Evolutionary conservation across 441 rosid species (phyloP).

Genomic region (Gossypium aridum): DNA sequence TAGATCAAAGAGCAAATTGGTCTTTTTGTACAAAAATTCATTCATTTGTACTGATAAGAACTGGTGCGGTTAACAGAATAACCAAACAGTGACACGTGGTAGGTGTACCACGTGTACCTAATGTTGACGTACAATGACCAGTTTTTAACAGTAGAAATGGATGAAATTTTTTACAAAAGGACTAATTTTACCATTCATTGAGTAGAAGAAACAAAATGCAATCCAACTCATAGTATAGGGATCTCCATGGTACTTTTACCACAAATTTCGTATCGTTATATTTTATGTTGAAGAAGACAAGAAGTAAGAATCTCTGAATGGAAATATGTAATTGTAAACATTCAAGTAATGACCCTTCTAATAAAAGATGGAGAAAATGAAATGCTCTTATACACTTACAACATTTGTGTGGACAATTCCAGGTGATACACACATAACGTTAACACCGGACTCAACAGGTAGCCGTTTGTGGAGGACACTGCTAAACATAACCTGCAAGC

Average conservation of each 20-base stretch:
- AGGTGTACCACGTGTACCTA: too few relatives aligned
- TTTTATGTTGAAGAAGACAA: background rate
- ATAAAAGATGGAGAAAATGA: conserved; percentile 5
- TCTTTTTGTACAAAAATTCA: too few relatives aligned
- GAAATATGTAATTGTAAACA: background rate
- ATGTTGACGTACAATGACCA: too few relatives aligned
- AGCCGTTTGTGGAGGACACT: conserved; percentile 73
- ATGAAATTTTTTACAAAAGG: too few relatives aligned
- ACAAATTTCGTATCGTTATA: background rate
- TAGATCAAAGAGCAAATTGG: too few relatives aligned
- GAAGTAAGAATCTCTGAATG: background rate
- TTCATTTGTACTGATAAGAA: too few relatives aligned
- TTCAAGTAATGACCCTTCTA: background rate
- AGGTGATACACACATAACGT: conserved; percentile 75
- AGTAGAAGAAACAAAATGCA: too few relatives aligned
- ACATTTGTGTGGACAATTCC: conserved; percentile 91
- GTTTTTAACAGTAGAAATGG: too few relatives aligned
- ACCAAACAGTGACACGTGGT: too few relatives aligned
- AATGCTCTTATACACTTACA: conserved; percentile 47
- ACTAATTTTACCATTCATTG: too few relatives aligned
- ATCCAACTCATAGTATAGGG: too few relatives aligned
- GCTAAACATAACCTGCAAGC: conserved; percentile 86
- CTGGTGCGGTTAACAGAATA: too few relatives aligned
- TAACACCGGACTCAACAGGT: conserved; percentile 89
- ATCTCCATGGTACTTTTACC: background rate